These are phyloP conservation scores for Eimeria mitis DNA, from an alignment of 169 alveolate species.

Conservation along the genomic window DNA sequence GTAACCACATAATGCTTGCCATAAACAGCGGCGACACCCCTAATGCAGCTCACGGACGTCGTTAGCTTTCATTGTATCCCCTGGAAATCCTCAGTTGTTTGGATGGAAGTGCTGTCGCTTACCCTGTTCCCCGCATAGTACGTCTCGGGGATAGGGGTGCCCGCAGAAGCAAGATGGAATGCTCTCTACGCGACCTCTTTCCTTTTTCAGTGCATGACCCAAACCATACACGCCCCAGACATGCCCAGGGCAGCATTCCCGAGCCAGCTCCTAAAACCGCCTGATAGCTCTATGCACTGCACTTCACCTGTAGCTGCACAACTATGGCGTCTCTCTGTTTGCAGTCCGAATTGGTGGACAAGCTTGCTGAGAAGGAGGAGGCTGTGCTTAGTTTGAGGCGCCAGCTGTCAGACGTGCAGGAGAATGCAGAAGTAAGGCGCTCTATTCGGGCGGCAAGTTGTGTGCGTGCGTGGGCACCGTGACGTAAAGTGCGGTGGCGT, in stretches of 20 bases:
- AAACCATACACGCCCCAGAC: too few relatives aligned
- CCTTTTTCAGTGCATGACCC: not conserved
- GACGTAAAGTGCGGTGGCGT: too few relatives aligned
- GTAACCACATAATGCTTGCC: not conserved
- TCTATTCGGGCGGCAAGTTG: not conserved
- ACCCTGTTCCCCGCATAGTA: too few relatives aligned
- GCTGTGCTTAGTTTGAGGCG: constrained; percentile 32
- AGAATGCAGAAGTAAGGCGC: constrained; percentile 8
- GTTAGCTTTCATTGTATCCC: not conserved
- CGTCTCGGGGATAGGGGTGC: not conserved
- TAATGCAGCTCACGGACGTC: not conserved
- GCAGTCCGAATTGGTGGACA: constrained; percentile 26
- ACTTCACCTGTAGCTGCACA: not conserved
- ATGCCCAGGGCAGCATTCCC: not conserved
- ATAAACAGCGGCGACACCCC: not conserved
- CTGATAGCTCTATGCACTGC: not conserved
- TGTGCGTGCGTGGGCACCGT: not conserved
- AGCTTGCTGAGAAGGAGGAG: constrained; percentile 53
- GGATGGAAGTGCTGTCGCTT: too few relatives aligned
- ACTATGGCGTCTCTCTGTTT: too few relatives aligned
- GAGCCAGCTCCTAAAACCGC: too few relatives aligned
- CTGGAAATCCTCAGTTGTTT: not conserved
- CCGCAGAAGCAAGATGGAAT: not conserved
- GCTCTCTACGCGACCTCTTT: not conserved
- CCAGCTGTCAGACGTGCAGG: constrained; percentile 39